Evolutionary conservation across 306 rosid genomes (phyloP).

Genomic region (Bauhinia variegata): DNA sequence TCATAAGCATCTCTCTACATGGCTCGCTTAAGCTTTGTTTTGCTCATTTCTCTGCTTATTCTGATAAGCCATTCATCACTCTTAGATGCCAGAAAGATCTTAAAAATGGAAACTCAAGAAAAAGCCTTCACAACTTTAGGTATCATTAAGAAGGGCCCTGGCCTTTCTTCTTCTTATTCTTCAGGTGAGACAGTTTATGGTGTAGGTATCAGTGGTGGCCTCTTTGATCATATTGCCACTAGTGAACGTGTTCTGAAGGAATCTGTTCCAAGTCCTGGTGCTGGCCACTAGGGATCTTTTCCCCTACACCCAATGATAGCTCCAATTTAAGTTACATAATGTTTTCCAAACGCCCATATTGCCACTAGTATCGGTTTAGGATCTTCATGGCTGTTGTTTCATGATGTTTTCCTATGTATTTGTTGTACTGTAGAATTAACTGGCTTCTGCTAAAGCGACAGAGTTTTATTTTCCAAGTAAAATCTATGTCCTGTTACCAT

Average conservation of each 20-base stretch:
- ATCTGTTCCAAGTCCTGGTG: conserved; percentile 39
- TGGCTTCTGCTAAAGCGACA: no score
- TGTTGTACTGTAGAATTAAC: no score
- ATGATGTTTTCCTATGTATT: no score
- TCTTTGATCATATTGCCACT: not conserved
- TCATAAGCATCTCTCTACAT: conserved; percentile 27
- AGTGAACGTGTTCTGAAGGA: conserved; percentile 11
- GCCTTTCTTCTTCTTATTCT: not conserved
- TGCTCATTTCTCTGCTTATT: conserved; percentile 34
- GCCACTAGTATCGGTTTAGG: no score
- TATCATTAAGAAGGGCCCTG: not conserved
- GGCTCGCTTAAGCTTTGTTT: conserved; percentile 36
- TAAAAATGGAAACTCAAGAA: conserved; percentile 23
- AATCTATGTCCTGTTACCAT: no score
- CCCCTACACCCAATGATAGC: not conserved
- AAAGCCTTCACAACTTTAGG: conserved; percentile 6
- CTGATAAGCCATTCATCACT: conserved; percentile 21
- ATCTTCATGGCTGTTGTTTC: no score
- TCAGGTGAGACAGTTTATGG: conserved; percentile 5
- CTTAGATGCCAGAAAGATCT: conserved; percentile 42
- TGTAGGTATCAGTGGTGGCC: not conserved
- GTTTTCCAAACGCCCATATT: no score
- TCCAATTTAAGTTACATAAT: not conserved
- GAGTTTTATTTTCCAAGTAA: no score
- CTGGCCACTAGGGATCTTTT: conserved; percentile 19